A percentile compares a stretch with the other conserved stretches of the same genome.
These are phyloP conservation scores for Talinum fruticosum DNA, from an alignment of 148 eudicot species.

Conservation along the genomic window DNA sequence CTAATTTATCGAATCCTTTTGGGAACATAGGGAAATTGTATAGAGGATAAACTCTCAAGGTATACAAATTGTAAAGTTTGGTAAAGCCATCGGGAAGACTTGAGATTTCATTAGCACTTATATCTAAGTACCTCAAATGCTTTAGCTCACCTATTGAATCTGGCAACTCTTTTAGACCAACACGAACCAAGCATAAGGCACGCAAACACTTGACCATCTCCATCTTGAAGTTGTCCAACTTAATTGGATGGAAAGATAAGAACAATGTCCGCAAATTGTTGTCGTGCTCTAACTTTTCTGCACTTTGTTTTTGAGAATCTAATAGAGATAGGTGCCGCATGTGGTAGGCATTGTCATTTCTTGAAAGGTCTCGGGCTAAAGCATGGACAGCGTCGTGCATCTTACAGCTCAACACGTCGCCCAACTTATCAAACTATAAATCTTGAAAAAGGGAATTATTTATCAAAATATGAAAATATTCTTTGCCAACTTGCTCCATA, in stretches of 20 bases:
- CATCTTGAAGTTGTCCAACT: neutral
- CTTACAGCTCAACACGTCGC: neutral
- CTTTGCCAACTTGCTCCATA: neutral
- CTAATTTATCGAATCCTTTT: neutral
- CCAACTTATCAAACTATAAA: neutral
- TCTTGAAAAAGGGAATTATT: slow-evolving; percentile 5
- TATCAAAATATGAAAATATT: neutral
- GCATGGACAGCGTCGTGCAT: neutral
- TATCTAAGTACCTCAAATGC: slow-evolving; percentile 5
- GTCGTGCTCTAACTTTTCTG: neutral
- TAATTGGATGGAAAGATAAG: neutral
- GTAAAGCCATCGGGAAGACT: neutral
- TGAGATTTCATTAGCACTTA: neutral
- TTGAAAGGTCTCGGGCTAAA: neutral
- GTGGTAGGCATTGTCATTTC: neutral
- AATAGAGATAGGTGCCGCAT: neutral
- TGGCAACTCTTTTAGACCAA: slow-evolving; percentile 3
- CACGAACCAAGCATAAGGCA: neutral
- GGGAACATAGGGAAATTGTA: neutral
- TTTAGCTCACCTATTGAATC: neutral
- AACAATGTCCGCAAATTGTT: neutral
- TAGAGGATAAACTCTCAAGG: neutral
- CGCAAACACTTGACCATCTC: neutral
- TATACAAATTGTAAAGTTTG: slow-evolving; percentile 7
- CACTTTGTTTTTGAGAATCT: neutral